Evolutionary conservation across 2,329 filamentous ascomycete species (phyloP).

Genomic region (Colletotrichum acutatum): DNA sequence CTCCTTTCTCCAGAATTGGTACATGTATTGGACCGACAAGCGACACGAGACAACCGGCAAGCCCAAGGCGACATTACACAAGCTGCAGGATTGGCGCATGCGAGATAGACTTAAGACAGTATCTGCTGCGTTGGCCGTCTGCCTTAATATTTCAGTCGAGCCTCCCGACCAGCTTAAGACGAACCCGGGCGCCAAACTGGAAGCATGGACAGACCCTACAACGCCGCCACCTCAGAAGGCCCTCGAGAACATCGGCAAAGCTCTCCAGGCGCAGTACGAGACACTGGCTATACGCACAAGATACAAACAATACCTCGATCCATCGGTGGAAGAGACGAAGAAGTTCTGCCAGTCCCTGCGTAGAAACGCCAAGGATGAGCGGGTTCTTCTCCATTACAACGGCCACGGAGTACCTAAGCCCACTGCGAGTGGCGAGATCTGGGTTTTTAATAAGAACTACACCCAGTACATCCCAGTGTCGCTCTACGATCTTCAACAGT

Average conservation of each 20-base stretch:
- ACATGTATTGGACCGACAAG: constrained; percentile 99
- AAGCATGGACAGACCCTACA: constrained; percentile 96
- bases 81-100: constrained; percentile 96
- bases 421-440: constrained; percentile 95
- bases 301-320: constrained; percentile 97
- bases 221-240: constrained; percentile 83
- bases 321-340: constrained; percentile 96
- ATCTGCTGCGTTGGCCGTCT: constrained; percentile 92
- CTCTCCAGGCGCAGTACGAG: constrained; percentile 96
- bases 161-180: constrained; percentile 98
- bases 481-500: constrained; percentile 92
- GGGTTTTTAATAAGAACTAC: constrained; percentile 99
- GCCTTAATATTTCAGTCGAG: constrained; percentile 96
- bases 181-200: constrained; percentile 89
- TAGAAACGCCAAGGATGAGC: constrained; percentile 93
- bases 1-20: constrained; percentile 79
- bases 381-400: constrained; percentile 98
- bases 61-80: constrained; percentile 74
- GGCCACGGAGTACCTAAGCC: constrained; percentile 97
- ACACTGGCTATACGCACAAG: constrained; percentile 94
- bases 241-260: constrained; percentile 94
- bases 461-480: constrained; percentile 99
- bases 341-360: constrained; percentile 93
- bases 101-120: constrained; percentile 96
- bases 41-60: constrained; percentile 94